Percentiles rank a stretch among this genome's conserved stretches.
Evolutionary conservation across 2,329 filamentous ascomycete species (phyloP).

Genomic region (Allantophomopsis cytisporea): DNA sequence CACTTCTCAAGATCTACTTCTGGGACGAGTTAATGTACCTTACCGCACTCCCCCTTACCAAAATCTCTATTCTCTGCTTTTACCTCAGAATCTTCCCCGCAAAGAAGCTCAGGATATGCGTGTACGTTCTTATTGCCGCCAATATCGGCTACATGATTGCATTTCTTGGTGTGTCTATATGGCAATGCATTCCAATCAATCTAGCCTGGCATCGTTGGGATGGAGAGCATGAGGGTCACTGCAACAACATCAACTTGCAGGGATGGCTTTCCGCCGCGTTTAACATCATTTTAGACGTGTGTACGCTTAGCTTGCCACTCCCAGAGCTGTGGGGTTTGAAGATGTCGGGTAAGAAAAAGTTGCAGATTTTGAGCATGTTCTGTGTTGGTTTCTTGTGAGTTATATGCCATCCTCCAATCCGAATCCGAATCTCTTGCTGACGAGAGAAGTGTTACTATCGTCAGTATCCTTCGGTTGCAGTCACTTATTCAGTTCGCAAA

Average conservation of each 20-base stretch:
- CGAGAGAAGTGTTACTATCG: conserved; percentile 10
- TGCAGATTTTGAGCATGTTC: conserved; percentile 36
- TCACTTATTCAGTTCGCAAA: conserved; percentile 10
- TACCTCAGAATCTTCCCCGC: conserved; percentile 39
- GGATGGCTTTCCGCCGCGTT: conserved; percentile 37
- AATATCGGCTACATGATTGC: conserved; percentile 15
- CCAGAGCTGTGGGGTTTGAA: conserved; percentile 27
- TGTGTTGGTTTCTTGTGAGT: conserved; percentile 28
- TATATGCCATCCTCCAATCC: not conserved
- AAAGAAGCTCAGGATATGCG: not conserved
- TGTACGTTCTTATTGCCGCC: conserved; percentile 1
- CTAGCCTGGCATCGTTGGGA: conserved; percentile 41
- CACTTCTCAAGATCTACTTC: conserved; percentile 19
- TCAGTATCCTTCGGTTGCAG: conserved; percentile 12
- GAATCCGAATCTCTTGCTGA: not conserved
- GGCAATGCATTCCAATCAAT: conserved; percentile 23
- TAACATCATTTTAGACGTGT: conserved; percentile 36
- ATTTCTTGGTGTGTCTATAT: conserved; percentile 9
- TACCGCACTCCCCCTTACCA: conserved; percentile 28
- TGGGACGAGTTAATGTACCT: conserved; percentile 33
- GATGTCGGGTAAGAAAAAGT: conserved; percentile 32
- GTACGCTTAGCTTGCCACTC: conserved; percentile 36
- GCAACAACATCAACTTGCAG: conserved; percentile 33
- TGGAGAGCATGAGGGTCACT: conserved; percentile 28
- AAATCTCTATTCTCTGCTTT: conserved; percentile 38